Conservation (phyloP, 495 filamentous ascomycete genomes). For the Aspergillus conjunctus region DNA sequence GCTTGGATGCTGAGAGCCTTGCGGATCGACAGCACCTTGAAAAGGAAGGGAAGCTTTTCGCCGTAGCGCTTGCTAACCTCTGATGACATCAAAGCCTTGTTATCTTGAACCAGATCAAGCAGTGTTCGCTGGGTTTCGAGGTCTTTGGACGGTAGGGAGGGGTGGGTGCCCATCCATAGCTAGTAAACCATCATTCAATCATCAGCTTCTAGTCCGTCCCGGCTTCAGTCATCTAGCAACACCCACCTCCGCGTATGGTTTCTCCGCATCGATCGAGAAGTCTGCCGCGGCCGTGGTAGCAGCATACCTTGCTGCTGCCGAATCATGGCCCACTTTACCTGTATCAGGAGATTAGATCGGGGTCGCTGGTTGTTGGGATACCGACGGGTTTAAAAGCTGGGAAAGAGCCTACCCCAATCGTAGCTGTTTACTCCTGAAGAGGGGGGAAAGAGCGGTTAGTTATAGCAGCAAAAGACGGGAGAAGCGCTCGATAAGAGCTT, state of each 20-base stretch:
- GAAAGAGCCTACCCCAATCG: conserved; percentile 75
- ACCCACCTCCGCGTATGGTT: conserved; percentile 80
- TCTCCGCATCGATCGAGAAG: conserved; percentile 76
- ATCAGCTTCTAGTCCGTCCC: conserved; percentile 19
- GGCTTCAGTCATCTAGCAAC: conserved; percentile 23
- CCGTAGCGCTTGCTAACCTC: conserved; percentile 73
- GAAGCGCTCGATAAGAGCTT: conserved; percentile 26
- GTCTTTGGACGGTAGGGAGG: conserved; percentile 91
- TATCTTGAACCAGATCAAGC: conserved; percentile 87
- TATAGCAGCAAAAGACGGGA: not conserved
- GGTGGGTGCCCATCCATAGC: conserved; percentile 99
- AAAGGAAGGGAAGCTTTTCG: conserved; percentile 86
- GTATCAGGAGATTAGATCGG: conserved; percentile 30
- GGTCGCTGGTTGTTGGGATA: conserved; percentile 13
- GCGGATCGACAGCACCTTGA: conserved; percentile 93
- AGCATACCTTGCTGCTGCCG: conserved; percentile 73
- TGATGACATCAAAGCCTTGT: conserved; percentile 74
- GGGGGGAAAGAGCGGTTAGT: conserved; percentile 7
- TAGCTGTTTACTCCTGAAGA: conserved; percentile 86
- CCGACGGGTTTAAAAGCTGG: conserved; percentile 18
- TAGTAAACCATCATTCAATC: conserved; percentile 34
- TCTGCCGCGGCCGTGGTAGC: conserved; percentile 69
- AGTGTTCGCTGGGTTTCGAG: conserved; percentile 80
- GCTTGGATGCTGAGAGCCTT: conserved; percentile 97
- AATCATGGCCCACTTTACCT: conserved; percentile 75